A percentile compares a stretch with the other conserved stretches of the same genome.
phyloP scores from a whole-genome alignment of 768 basidiomycete genomes.

The Boletus rex-veris region DNA sequence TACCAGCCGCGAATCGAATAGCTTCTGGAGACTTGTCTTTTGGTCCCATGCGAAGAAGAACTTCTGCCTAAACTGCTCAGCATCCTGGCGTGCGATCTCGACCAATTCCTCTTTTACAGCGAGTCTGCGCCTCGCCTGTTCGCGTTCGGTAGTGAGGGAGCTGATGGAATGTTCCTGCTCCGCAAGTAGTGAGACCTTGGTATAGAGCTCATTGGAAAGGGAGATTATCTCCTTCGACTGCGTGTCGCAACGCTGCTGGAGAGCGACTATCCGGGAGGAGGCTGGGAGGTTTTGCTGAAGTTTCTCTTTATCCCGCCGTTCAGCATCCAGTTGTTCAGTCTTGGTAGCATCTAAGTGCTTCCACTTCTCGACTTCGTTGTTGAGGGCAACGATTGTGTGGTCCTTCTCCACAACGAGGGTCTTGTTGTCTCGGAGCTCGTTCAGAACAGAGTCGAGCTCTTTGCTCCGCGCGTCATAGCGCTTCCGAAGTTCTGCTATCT shows the following conservation, averaged over 20 bases:
- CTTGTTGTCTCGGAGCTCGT: too few species aligned
- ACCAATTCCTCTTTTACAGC: not conserved
- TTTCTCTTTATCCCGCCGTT: not conserved
- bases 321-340: too few species aligned
- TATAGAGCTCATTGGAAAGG: not conserved
- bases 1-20: not conserved
- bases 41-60: not conserved
- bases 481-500: not conserved
- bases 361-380: too few species aligned
- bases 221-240: not conserved
- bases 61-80: not conserved
- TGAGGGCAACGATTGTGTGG: too few species aligned
- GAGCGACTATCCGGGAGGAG: not conserved
- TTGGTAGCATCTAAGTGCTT: too few species aligned
- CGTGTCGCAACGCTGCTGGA: not conserved
- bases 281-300: not conserved
- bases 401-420: too few species aligned
- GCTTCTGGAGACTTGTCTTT: not conserved
- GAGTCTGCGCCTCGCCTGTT: not conserved
- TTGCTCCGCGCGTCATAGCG: too few species aligned
- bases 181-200: not conserved
- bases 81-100: not conserved
- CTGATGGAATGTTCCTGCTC: slow-evolving; percentile 1
- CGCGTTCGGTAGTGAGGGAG: not conserved
- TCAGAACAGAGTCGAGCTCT: too few species aligned